Conservation (phyloP, 2,329 filamentous ascomycete species). For the Colletotrichum lini region DNA sequence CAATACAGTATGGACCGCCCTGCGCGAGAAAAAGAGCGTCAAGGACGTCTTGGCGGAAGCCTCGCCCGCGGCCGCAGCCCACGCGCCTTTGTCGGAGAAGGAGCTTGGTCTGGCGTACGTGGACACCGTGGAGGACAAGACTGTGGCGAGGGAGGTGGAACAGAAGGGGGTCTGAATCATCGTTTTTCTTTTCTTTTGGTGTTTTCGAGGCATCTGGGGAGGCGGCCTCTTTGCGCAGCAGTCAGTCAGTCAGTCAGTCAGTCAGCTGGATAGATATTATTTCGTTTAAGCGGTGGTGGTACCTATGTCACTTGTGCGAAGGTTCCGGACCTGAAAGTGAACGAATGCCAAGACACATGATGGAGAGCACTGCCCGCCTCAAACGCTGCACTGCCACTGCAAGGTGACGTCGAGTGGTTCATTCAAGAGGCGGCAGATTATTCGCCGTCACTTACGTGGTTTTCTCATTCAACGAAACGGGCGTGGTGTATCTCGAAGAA, state of each 20-base stretch:
- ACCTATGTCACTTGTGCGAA: not conserved
- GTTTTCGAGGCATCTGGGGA: not conserved
- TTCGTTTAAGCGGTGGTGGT: not conserved
- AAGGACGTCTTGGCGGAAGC: slow-evolving; percentile 10
- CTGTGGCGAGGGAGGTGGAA: not conserved
- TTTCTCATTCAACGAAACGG: not conserved
- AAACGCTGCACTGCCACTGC: slow-evolving; percentile 6
- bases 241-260: not conserved
- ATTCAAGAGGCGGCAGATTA: not conserved
- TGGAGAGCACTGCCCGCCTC: slow-evolving; percentile 4
- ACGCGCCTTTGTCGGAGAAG: slow-evolving; percentile 6
- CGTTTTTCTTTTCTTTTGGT: no score
- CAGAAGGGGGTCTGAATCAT: not conserved
- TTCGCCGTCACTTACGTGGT: not conserved
- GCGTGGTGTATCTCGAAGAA: not conserved
- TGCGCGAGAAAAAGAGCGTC: slow-evolving; percentile 25
- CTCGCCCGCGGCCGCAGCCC: not conserved
- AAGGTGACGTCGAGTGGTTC: not conserved
- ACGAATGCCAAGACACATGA: slow-evolving; percentile 1
- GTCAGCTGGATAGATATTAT: no score
- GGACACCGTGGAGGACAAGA: not conserved
- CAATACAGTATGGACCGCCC: slow-evolving; percentile 47
- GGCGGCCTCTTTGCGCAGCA: not conserved
- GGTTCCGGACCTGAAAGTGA: not conserved
- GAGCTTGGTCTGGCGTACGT: not conserved